Conservation (phyloP, 371 early-diverging fungal species). For the Mucor racemosus region DNA sequence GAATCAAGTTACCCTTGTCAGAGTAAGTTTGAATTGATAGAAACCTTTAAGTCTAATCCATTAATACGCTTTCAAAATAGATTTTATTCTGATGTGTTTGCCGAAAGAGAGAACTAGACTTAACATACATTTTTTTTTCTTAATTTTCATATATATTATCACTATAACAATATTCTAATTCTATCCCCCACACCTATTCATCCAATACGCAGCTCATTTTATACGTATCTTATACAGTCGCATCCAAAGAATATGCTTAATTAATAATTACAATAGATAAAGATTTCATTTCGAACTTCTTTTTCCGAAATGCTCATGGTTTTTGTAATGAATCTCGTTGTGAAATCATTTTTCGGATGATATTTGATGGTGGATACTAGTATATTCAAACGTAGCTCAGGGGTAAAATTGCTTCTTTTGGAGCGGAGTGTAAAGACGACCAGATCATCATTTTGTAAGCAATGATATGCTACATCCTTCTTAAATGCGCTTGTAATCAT, state of each 20-base stretch:
- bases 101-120: slow-evolving; percentile 15
- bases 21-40: slow-evolving; percentile 33
- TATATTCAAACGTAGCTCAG: too few relatives aligned
- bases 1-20: slow-evolving; percentile 50
- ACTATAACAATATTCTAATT: neutral
- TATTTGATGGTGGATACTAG: too few relatives aligned
- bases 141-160: neutral
- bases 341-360: too few relatives aligned
- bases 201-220: neutral
- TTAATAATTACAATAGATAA: neutral
- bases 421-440: too few relatives aligned
- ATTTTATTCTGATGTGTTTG: slow-evolving; percentile 25
- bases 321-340: too few relatives aligned
- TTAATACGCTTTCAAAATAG: neutral
- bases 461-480: too few relatives aligned
- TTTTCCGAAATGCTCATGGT: too few relatives aligned
- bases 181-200: neutral
- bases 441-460: too few relatives aligned
- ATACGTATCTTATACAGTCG: neutral
- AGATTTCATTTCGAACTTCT: neutral
- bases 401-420: too few relatives aligned
- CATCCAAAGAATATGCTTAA: neutral
- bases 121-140: neutral
- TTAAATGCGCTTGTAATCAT: too few relatives aligned
- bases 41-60: too few relatives aligned